Conservation (phyloP, 2,329 filamentous ascomycete species). For the Talaromyces sp. region DNA sequence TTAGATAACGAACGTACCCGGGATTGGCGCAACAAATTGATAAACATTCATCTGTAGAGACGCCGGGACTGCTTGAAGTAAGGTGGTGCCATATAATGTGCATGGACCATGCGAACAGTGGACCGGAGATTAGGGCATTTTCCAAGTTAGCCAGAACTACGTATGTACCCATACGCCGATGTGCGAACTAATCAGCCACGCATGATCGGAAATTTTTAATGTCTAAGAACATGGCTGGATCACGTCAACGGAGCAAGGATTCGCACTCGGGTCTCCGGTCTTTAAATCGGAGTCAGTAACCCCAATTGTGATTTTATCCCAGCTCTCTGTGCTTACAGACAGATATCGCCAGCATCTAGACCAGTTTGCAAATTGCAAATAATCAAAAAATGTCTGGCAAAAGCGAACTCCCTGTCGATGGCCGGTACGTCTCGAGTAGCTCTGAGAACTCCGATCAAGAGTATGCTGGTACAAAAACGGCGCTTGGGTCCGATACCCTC, state of each 20-base stretch:
- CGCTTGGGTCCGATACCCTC: neutral
- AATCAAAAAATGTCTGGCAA: conserved; percentile 11
- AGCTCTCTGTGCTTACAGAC: neutral
- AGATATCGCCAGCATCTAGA: neutral
- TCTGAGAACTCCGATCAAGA: conserved; percentile 8
- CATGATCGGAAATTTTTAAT: neutral
- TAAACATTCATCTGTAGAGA: neutral
- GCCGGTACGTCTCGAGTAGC: neutral
- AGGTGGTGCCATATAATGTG: neutral
- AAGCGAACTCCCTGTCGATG: neutral
- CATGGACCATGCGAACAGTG: neutral
- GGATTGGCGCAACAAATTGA: neutral
- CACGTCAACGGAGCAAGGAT: conserved; percentile 5
- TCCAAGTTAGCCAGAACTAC: neutral
- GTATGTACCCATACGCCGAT: neutral
- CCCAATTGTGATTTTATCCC: neutral
- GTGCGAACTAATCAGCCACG: neutral
- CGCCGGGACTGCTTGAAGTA: neutral
- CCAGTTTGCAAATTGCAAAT: neutral
- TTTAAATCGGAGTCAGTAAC: neutral
- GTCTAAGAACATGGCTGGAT: conserved; percentile 10
- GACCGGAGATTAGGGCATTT: neutral
- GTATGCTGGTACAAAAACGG: conserved; percentile 18
- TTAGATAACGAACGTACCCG: neutral
- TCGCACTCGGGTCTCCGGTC: neutral